A percentile compares a stretch with the other conserved stretches of the same genome.
phyloP scores from a whole-genome alignment of 352 stramenopile genomes.

The Phytophthora hybrid region DNA sequence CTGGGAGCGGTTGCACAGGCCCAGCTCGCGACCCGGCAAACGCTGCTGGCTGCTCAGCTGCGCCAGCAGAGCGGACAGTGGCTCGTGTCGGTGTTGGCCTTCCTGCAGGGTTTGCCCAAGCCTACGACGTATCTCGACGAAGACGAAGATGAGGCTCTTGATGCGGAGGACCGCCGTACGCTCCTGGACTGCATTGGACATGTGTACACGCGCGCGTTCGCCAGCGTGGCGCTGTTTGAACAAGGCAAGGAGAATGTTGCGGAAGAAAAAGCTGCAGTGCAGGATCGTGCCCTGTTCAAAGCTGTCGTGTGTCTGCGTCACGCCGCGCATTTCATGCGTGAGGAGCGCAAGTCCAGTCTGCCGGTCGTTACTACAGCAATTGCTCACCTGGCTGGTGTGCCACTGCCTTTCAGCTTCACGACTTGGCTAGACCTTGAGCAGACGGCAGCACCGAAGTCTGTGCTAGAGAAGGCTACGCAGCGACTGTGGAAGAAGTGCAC shows the following conservation, averaged over 20 bases:
- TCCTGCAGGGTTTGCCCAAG: conserved; percentile 52
- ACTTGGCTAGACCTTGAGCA: conserved; percentile 53
- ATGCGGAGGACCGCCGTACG: conserved; percentile 38
- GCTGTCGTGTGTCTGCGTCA: conserved; percentile 57
- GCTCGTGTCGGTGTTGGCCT: conserved; percentile 54
- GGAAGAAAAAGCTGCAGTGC: conserved; percentile 27
- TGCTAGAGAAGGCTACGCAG: conserved; percentile 28
- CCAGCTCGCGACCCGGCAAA: conserved; percentile 45
- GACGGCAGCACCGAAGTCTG: conserved; percentile 25
- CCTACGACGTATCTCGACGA: conserved; percentile 53
- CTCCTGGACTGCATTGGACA: conserved; percentile 58
- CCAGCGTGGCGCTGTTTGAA: conserved; percentile 33
- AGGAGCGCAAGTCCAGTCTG: conserved; percentile 53
- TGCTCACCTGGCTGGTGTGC: conserved; percentile 50
- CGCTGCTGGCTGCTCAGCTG: conserved; percentile 53
- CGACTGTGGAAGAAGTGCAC: conserved; percentile 48
- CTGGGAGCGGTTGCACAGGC: conserved; percentile 46
- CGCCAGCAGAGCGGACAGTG: conserved; percentile 47
- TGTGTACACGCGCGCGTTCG: conserved; percentile 64
- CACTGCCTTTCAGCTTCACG: conserved; percentile 56
- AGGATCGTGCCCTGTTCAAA: conserved; percentile 38
- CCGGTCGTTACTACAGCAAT: conserved; percentile 56
- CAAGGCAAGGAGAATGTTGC: conserved; percentile 30
- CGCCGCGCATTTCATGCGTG: conserved; percentile 66
- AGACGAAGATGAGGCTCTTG: conserved; percentile 49